These are phyloP conservation scores for Myxozyma monticola DNA, from an alignment of 805 yeast genomes.

Conservation along the genomic window DNA sequence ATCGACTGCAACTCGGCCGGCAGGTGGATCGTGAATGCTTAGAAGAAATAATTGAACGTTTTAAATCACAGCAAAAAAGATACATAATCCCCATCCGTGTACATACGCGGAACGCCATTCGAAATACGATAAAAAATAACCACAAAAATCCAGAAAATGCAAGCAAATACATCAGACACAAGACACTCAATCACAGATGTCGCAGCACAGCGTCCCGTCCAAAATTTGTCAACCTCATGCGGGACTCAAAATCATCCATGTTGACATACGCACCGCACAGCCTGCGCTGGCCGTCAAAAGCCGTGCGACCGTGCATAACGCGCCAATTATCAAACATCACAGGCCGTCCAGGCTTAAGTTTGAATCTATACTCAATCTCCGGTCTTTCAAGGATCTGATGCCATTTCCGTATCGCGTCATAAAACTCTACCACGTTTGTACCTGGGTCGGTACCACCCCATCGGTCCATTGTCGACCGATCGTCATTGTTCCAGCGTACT, in stretches of 20 bases:
- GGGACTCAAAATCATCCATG: conserved; percentile 62
- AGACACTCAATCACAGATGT: conserved; percentile 4
- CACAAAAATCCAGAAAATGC: neutral
- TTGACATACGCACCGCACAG: conserved; percentile 73
- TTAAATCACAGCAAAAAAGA: too few species aligned
- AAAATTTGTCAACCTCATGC: conserved; percentile 48
- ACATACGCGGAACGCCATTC: too few species aligned
- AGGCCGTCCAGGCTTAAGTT: conserved; percentile 63
- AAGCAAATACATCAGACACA: neutral
- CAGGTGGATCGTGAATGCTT: too few species aligned
- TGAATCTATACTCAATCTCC: conserved; percentile 55
- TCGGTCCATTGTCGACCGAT: conserved; percentile 60
- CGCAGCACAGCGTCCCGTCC: conserved; percentile 46
- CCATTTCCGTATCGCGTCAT: conserved; percentile 61
- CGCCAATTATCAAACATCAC: conserved; percentile 74
- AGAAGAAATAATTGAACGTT: too few species aligned
- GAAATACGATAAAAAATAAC: neutral
- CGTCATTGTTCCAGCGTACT: conserved; percentile 71
- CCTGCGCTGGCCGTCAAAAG: conserved; percentile 64
- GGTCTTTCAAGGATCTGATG: conserved; percentile 50
- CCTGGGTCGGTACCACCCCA: conserved; percentile 44
- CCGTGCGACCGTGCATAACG: conserved; percentile 66
- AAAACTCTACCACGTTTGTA: conserved; percentile 50
- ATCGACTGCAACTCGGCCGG: too few species aligned
- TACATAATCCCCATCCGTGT: too few species aligned